phyloP scores from a whole-genome alignment of 768 basidiomycete species.

The Baorangia bicolor region DNA sequence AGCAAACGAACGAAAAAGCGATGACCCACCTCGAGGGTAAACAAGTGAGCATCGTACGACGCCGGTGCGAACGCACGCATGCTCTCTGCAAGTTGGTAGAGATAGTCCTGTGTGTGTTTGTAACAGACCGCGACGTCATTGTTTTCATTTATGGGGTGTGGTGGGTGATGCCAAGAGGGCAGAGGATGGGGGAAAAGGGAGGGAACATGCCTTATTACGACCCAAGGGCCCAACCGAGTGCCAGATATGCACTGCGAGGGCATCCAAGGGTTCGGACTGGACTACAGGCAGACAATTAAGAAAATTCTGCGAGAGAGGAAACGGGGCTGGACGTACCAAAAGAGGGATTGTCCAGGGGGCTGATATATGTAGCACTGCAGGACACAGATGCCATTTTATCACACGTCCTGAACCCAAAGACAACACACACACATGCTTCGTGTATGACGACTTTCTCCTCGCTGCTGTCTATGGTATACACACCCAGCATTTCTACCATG shows the following conservation, averaged over 20 bases:
- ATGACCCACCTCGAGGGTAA: slow-evolving; percentile 63
- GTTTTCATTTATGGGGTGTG: no score
- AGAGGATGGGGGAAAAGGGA: not conserved
- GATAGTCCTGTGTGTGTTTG: slow-evolving; percentile 67
- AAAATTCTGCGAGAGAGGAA: no score
- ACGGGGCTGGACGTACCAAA: slow-evolving; percentile 55
- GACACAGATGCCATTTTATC: not conserved
- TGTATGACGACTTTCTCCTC: slow-evolving; percentile 54
- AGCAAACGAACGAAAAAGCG: no score
- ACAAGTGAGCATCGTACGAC: slow-evolving; percentile 73
- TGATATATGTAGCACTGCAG: slow-evolving; percentile 81
- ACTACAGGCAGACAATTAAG: slow-evolving; percentile 43
- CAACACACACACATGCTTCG: slow-evolving; percentile 12
- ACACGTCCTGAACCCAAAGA: not conserved
- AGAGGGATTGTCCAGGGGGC: slow-evolving; percentile 82
- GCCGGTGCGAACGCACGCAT: slow-evolving; percentile 69
- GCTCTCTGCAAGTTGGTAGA: slow-evolving; percentile 72
- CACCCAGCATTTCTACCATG: slow-evolving; percentile 72
- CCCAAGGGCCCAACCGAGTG: slow-evolving; percentile 81
- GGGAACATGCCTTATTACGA: slow-evolving; percentile 65
- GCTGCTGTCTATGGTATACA: slow-evolving; percentile 58
- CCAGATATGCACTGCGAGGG: slow-evolving; percentile 69
- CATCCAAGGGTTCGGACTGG: slow-evolving; percentile 72
- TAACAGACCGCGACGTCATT: not conserved
- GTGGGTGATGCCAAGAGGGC: not conserved